Evolutionary conservation across 306 rosid species (phyloP), one percentile per base, ranked within the genome.

Genomic region (Cucurbita maxima): DNA sequence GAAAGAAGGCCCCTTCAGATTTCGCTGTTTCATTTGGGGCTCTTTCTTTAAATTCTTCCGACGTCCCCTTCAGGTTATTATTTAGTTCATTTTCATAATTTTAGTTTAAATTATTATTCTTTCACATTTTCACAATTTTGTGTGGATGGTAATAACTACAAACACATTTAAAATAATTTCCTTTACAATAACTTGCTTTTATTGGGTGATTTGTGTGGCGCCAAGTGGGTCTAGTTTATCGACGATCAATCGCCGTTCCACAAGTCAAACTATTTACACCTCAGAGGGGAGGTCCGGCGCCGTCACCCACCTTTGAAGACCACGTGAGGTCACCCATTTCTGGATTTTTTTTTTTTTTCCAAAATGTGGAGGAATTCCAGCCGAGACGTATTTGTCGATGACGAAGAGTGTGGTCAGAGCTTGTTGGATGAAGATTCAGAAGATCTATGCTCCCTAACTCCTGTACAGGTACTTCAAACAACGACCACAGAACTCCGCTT

Each of bases 381-480:
- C 3, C 84, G 79, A 52, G 83, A 82, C 19, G 37, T 82, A 22
- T 62, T 52, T 1, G 88, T 81, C 47, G 85, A 52, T 40, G 75
- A 84, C 54, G 92, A 85, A 56, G 96, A 85, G 19, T 76, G 58
- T 79, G 86, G 51, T 18, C 86, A 87, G 77, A 77, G 80, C 78
- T 81, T 89, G 76, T 67, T 85, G 69, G 90, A 63, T 74, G 96
- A 85, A 62, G 92, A 83, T n/a, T 83, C 96, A 5, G 95, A 79
- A 19, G 89, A 75, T 60, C 75, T 86, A 22, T 87, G 79, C 79
- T 82, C 87, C 71, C 92, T 93, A 67, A 82, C 97, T 57, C 73
- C 88, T 10, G 82, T 80, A 54, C 95, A 94, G 96, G 99, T 94
- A 74, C 86, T 78, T 55, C 7, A 37, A n/a, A 55, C 74, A 69